These are phyloP conservation scores for Lunasporangiospora selenospora DNA, from an alignment of 192 early-diverging fungal genomes.

Conservation along the genomic window DNA sequence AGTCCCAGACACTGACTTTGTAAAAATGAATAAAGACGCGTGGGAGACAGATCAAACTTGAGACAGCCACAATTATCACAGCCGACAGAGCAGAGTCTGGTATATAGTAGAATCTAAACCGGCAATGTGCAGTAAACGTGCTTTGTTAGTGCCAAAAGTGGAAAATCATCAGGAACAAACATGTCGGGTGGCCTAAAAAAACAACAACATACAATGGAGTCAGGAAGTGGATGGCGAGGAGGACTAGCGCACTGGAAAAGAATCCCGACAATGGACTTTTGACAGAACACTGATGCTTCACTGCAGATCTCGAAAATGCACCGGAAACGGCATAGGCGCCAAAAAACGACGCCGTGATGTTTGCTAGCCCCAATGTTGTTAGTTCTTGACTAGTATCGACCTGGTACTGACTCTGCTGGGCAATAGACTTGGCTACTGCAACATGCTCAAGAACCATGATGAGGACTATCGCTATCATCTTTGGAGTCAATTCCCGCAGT, in stretches of 20 bases:
- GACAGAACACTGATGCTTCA: slow-evolving; percentile 86
- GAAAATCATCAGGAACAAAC: not conserved
- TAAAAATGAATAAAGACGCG: slow-evolving; percentile 10
- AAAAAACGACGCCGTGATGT: slow-evolving; percentile 85
- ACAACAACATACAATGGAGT: slow-evolving; percentile 59
- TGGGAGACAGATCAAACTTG: slow-evolving; percentile 12
- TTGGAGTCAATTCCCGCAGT: slow-evolving; percentile 50
- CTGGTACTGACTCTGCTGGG: slow-evolving; percentile 81
- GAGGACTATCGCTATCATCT: slow-evolving; percentile 70
- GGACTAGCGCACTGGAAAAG: slow-evolving; percentile 77
- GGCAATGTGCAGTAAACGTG: no score
- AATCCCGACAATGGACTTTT: slow-evolving; percentile 77
- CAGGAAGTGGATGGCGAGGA: slow-evolving; percentile 79
- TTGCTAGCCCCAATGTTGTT: slow-evolving; percentile 86
- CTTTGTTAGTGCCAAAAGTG: no score
- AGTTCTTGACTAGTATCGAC: slow-evolving; percentile 83
- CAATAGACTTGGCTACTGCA: slow-evolving; percentile 86
- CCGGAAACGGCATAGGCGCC: slow-evolving; percentile 86
- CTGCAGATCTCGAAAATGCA: slow-evolving; percentile 89
- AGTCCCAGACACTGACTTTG: slow-evolving; percentile 22
- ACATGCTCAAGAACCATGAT: slow-evolving; percentile 88
- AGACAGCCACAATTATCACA: slow-evolving; percentile 19
- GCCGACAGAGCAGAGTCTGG: slow-evolving; percentile 71
- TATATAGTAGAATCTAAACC: slow-evolving; percentile 80
- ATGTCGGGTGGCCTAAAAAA: not conserved